A percentile compares a stretch with the other conserved stretches of the same genome.
Evolutionary conservation across 108 stramenopile genomes (phyloP).

Genomic region (Cyclotella kingstonii): DNA sequence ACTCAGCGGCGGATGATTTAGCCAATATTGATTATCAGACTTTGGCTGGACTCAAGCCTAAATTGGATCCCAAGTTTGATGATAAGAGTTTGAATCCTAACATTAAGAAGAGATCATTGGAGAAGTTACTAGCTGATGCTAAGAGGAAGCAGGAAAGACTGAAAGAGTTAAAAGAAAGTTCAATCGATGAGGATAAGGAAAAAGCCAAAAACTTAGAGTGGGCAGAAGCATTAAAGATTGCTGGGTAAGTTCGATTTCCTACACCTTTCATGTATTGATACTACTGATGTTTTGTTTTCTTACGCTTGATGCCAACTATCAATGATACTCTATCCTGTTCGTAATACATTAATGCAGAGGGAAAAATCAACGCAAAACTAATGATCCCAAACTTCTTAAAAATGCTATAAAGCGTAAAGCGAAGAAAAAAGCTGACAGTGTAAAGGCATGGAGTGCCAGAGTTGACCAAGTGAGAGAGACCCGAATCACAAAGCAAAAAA

Average conservation of each 20-base stretch:
- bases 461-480: conserved; percentile 66
- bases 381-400: conserved; percentile 80
- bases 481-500: conserved; percentile 73
- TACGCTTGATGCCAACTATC: not conserved
- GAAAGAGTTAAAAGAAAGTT: conserved; percentile 66
- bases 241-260: conserved; percentile 38
- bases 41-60: conserved; percentile 67
- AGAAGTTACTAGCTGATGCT: conserved; percentile 82
- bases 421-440: conserved; percentile 78
- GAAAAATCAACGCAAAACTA: conserved; percentile 62
- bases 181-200: conserved; percentile 59
- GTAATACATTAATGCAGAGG: conserved; percentile 6
- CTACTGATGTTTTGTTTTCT: conserved; percentile 1
- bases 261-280: too few species aligned
- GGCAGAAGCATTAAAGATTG: conserved; percentile 74
- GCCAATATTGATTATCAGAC: conserved; percentile 75
- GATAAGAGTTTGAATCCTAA: conserved; percentile 71
- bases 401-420: conserved; percentile 83
- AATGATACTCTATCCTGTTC: not conserved
- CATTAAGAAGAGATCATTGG: conserved; percentile 74
- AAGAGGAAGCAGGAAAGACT: conserved; percentile 73
- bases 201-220: conserved; percentile 75
- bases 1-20: conserved; percentile 52
- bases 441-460: conserved; percentile 82
- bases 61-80: conserved; percentile 34